Conservation (phyloP, 768 basidiomycete species). For the Russula vinacea region DNA sequence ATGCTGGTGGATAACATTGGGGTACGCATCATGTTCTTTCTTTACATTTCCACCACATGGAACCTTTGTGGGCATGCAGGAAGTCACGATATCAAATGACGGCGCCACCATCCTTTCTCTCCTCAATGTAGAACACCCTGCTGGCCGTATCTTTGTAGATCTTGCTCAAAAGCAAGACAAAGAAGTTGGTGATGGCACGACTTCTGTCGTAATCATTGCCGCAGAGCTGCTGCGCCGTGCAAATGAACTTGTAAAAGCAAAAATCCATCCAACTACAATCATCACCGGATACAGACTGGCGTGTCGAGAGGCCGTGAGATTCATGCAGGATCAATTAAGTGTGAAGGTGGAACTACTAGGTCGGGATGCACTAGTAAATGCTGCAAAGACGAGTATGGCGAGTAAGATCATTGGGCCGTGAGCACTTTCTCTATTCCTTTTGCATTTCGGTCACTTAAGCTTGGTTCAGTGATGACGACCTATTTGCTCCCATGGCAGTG, state of each 20-base stretch:
- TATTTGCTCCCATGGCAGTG: constrained; percentile 98
- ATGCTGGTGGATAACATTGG: constrained; percentile 99
- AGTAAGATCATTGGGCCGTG: constrained; percentile 98
- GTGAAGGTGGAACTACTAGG: constrained; percentile 93
- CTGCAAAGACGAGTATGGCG: constrained; percentile 97
- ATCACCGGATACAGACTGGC: constrained; percentile 98
- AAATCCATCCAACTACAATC: constrained; percentile 98
- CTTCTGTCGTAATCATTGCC: constrained; percentile 95
- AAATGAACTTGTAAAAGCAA: constrained; percentile 96
- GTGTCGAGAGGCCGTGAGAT: constrained; percentile 94
- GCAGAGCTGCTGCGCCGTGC: constrained; percentile 95
- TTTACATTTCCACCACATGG: constrained; percentile 12
- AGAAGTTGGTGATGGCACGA: constrained; percentile 98
- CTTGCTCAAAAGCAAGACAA: constrained; percentile 99
- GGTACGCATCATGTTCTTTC: constrained; percentile 48
- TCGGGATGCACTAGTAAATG: constrained; percentile 87
- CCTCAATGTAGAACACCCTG: constrained; percentile 92
- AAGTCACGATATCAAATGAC: constrained; percentile 99
- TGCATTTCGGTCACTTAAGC: constrained; percentile 15
- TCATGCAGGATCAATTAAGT: constrained; percentile 96
- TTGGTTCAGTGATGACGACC: constrained; percentile 78
- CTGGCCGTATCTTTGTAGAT: constrained; percentile 95
- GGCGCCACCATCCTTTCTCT: constrained; percentile 97
- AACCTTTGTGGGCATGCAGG: constrained; percentile 48
- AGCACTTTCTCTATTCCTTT: constrained; percentile 39